Conservation (phyloP, 768 basidiomycete genomes). For the Pleurotus giganteus region DNA sequence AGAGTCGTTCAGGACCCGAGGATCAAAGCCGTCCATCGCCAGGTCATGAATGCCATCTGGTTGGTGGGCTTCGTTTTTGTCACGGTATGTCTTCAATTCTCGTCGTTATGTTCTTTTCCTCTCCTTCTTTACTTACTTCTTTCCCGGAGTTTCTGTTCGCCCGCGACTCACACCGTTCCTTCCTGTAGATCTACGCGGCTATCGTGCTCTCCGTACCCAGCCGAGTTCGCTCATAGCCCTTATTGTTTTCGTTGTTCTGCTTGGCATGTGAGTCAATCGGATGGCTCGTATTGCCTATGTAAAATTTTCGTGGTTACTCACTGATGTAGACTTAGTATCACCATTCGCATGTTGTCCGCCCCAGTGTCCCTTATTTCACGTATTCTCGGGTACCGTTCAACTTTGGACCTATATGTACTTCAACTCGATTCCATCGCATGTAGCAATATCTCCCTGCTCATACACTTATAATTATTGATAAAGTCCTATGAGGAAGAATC, state of each 20-base stretch:
- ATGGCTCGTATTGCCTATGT: no score
- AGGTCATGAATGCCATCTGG: constrained; percentile 27
- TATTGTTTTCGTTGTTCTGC: background rate
- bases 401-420: no score
- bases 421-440: no score
- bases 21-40: constrained; percentile 29
- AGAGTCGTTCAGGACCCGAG: constrained; percentile 34
- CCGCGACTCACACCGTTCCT: background rate
- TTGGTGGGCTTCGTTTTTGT: constrained; percentile 20
- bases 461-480: no score
- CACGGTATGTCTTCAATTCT: constrained; percentile 21
- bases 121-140: background rate
- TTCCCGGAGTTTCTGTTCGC: background rate
- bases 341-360: no score
- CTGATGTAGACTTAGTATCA: no score
- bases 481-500: no score
- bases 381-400: no score
- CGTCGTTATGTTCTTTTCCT: background rate
- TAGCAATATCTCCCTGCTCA: no score
- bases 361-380: no score
- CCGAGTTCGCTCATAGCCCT: constrained; percentile 6
- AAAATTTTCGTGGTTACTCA: no score
- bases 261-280: no score
- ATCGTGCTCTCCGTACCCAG: constrained; percentile 22
- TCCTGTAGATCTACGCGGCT: constrained; percentile 20